phyloP scores from a whole-genome alignment of 805 yeast genomes.

The Metschnikowia kofuensis region DNA sequence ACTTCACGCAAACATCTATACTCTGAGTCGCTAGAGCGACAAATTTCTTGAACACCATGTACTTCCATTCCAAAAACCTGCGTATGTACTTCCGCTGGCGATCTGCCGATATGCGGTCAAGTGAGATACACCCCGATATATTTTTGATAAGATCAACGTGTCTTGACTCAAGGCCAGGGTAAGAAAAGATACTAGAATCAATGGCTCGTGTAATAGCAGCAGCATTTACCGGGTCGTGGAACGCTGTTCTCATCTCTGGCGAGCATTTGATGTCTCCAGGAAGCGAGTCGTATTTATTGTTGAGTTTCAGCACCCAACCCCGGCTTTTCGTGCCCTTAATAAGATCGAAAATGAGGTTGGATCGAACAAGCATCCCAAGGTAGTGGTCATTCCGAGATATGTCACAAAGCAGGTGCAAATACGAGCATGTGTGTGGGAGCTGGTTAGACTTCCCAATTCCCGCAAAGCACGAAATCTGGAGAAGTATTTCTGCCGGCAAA shows the following conservation, averaged over 20 bases:
- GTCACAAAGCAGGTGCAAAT: conserved; percentile 26
- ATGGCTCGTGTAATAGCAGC: conserved; percentile 4
- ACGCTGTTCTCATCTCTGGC: neutral
- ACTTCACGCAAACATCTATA: conserved; percentile 1
- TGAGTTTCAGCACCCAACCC: conserved; percentile 5
- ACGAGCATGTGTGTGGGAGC: conserved; percentile 34
- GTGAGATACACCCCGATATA: conserved; percentile 4
- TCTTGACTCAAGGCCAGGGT: conserved; percentile 12
- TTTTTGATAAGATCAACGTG: conserved; percentile 8
- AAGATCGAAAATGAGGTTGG: conserved; percentile 21
- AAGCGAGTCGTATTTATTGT: neutral
- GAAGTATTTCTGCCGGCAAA: conserved; percentile 45
- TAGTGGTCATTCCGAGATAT: conserved; percentile 9
- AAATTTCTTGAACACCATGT: conserved; percentile 10
- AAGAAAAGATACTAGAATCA: conserved; percentile 14
- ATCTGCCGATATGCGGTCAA: neutral
- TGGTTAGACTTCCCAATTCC: conserved; percentile 26
- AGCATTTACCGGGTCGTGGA: conserved; percentile 3
- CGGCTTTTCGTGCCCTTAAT: conserved; percentile 16
- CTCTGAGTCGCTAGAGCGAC: conserved; percentile 6
- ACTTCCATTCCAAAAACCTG: conserved; percentile 14
- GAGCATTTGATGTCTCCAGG: conserved; percentile 3
- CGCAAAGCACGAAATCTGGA: conserved; percentile 35
- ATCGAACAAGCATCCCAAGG: conserved; percentile 22
- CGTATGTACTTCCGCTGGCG: conserved; percentile 5